phyloP scores from a whole-genome alignment of 306 rosid genomes.

The Rosa multiflora region DNA sequence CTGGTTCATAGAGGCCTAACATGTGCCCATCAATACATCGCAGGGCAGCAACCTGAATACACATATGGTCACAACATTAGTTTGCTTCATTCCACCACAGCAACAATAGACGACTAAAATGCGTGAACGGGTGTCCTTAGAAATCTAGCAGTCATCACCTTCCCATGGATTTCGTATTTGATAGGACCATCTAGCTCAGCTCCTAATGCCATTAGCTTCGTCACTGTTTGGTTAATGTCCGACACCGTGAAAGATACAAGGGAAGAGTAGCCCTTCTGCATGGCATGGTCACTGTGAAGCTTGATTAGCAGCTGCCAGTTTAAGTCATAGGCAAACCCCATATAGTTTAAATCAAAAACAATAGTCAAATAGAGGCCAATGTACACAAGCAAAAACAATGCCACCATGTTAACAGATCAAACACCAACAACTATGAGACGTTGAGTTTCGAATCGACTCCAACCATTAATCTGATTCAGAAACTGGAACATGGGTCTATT shows the following conservation, averaged over 20 bases:
- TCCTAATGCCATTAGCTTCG: constrained; percentile 65
- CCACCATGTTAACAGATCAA: neutral
- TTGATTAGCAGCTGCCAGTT: constrained; percentile 21
- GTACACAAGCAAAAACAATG: neutral
- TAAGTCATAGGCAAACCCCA: constrained; percentile 5
- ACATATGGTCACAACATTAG: constrained; percentile 7
- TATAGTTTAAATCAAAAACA: neutral
- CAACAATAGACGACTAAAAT: neutral
- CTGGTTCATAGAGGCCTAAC: too few species aligned
- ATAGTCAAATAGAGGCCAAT: neutral
- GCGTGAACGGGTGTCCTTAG: neutral
- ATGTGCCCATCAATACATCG: constrained; percentile 78
- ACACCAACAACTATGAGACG: neutral
- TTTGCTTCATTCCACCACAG: neutral
- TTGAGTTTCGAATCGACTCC: neutral
- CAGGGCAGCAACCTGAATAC: constrained; percentile 67
- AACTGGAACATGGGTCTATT: neutral
- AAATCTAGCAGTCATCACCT: constrained; percentile 38
- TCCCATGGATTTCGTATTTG: constrained; percentile 73
- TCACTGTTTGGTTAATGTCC: constrained; percentile 58
- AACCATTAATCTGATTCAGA: neutral
- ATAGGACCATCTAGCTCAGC: constrained; percentile 90
- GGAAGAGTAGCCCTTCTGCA: constrained; percentile 67
- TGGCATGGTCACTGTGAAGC: constrained; percentile 52
- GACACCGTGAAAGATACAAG: constrained; percentile 76